A percentile compares a stretch with the other conserved stretches of the same genome.
Evolutionary conservation across 108 stramenopile genomes (phyloP).

Genomic region (Fragilariopsis cylindrus): DNA sequence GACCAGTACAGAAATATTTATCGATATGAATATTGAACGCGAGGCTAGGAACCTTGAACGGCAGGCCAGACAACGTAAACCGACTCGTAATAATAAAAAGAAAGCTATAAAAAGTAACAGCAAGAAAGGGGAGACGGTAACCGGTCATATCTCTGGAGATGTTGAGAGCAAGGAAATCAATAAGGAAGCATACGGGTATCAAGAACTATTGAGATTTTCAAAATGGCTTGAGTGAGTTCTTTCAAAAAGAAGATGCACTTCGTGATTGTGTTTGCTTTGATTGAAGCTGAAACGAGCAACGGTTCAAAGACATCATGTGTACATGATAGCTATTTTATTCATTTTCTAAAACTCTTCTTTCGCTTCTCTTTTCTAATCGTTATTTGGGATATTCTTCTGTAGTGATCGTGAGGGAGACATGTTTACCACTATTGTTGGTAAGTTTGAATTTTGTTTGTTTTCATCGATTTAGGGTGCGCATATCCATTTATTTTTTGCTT

Average conservation of each 20-base stretch:
- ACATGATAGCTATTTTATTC: no score
- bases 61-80: background rate
- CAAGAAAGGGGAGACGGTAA: constrained; percentile 10
- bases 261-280: background rate
- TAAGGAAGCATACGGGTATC: constrained; percentile 20
- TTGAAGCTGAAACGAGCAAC: background rate
- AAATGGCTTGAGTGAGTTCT: constrained; percentile 65
- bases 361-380: no score
- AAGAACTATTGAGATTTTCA: constrained; percentile 56
- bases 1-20: constrained; percentile 32
- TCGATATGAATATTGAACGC: background rate
- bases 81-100: background rate
- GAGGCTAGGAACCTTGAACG: constrained; percentile 1
- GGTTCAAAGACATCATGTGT: no score
- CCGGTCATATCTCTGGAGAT: background rate
- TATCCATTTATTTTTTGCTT: background rate
- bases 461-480: background rate
- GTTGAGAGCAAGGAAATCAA: background rate
- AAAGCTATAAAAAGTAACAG: constrained; percentile 1
- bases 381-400: background rate
- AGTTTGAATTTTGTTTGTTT: background rate
- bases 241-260: background rate
- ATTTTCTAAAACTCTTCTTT: no score
- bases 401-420: constrained; percentile 69
- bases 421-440: constrained; percentile 83